Evolutionary conservation across 2,329 filamentous ascomycete genomes (phyloP), one percentile per base, ranked within the genome.

Genomic region (Epichloe festucae): DNA sequence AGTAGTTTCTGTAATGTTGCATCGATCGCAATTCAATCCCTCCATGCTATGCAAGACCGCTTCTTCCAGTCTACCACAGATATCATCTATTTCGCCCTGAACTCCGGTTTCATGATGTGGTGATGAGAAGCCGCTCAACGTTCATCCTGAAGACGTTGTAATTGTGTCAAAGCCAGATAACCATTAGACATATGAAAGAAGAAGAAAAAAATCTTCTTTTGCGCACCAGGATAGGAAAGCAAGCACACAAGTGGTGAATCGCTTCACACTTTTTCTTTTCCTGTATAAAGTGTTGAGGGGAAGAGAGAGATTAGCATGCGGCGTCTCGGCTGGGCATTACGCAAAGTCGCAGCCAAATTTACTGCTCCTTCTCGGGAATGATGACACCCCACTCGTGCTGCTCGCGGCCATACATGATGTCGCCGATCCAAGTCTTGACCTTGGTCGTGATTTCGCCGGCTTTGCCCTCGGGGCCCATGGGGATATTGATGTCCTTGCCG

Each of bases 381-480:
- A 85, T 74, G 51, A 87, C 76, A 38, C 78, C 82, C 84, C 85
- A 89, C 46, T 78, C 70, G 64, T 89, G 84, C 53, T 82, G 62
- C 61, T 76, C 78, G 53, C 76, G 76, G 54, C 85, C 85, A 65
- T 84, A 89, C 82, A 87, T 88, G 68, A 89, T 87, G 57, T 84
- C 80, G 56, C 74, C 72, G 56, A 89, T 70, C 77, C 78, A 84
- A 39, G 68, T 68, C 74, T 87, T 89, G 65, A 89, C 70, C 65
- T 73, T 72, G 59, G 67, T 61, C n/a, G 81, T 82, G 60, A 81
- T 74, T 42, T 73, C 65, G 46, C 78, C 82, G n/a, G 63, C 58
- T 3, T 60, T 55, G 45, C 73, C 75, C 51, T 74, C 67, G 48
- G 70, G 67, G 48, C 74, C 76, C 71, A 84, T 79, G 48, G 80